These are phyloP conservation scores for Nicotiana sylvestris DNA, from an alignment of 257 asterid species.

Conservation along the genomic window DNA sequence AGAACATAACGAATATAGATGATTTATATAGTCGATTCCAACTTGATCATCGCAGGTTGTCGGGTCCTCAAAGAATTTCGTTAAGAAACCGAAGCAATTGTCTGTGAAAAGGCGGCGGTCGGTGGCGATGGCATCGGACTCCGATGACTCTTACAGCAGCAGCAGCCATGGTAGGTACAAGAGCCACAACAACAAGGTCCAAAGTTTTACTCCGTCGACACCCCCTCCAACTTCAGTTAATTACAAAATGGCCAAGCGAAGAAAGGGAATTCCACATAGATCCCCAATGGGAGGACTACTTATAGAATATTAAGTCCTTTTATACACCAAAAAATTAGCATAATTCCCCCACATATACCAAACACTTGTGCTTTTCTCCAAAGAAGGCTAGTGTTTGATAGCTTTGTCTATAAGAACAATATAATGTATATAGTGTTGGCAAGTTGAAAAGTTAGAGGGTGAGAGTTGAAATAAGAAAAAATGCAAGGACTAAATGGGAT, in stretches of 20 bases:
- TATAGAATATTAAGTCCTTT: constrained; percentile 15
- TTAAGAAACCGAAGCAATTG: constrained; percentile 15
- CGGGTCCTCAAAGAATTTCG: constrained; percentile 38
- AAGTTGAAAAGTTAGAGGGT: not conserved
- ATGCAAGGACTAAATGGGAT: not conserved
- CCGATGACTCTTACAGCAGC: constrained; percentile 13
- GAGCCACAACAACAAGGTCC: constrained; percentile 8
- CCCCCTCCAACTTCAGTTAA: constrained; percentile 30
- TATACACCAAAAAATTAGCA: not conserved
- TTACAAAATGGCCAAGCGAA: constrained; percentile 27
- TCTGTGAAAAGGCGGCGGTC: not conserved
- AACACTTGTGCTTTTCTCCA: constrained; percentile 10
- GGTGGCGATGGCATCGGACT: constrained; percentile 21
- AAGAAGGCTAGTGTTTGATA: constrained; percentile 9
- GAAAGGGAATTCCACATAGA: constrained; percentile 36
- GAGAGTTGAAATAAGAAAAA: constrained; percentile 1
- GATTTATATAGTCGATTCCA: not conserved
- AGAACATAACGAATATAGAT: not conserved
- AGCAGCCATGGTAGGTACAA: constrained; percentile 9
- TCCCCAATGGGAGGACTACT: constrained; percentile 34
- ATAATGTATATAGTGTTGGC: not conserved
- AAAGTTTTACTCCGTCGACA: constrained; percentile 28
- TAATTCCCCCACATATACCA: not conserved
- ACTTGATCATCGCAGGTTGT: constrained; percentile 28
- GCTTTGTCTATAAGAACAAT: not conserved